phyloP scores from a whole-genome alignment of 169 alveolate species.

The Plasmodium reichenowi region DNA sequence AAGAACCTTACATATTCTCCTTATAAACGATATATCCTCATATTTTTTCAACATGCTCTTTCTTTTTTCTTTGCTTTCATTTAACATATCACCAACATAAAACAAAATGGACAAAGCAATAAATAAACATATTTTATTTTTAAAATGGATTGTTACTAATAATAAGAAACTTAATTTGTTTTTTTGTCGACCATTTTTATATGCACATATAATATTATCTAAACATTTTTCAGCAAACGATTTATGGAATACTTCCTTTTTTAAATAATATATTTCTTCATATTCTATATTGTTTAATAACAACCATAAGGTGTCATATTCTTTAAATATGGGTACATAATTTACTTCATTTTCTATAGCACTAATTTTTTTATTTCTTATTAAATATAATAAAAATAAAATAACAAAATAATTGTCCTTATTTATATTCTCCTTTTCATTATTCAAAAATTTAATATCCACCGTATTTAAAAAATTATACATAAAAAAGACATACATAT shows the following conservation, averaged over 20 bases:
- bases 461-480: constrained; percentile 4
- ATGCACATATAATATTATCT: constrained; percentile 34
- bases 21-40: constrained; percentile 15
- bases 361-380: constrained; percentile 22
- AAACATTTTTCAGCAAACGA: constrained; percentile 39
- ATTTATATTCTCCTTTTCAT: constrained; percentile 10
- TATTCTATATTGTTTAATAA: constrained; percentile 20
- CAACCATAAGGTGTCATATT: too few relatives aligned
- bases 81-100: constrained; percentile 22
- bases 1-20: constrained; percentile 23
- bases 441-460: constrained; percentile 6
- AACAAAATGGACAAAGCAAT: constrained; percentile 50
- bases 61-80: constrained; percentile 2
- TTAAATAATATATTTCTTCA: constrained; percentile 20
- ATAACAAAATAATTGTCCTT: constrained; percentile 41
- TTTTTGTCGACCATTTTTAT: constrained; percentile 11
- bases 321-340: background rate
- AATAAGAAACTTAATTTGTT: constrained; percentile 51
- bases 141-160: constrained; percentile 30
- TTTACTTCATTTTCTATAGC: constrained; percentile 6
- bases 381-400: constrained; percentile 33
- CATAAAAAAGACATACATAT: constrained; percentile 10
- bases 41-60: constrained; percentile 20
- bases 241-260: constrained; percentile 4
- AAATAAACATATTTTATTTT: constrained; percentile 55